Evolutionary conservation across 2,329 filamentous ascomycete species (phyloP).

Genomic region (Fusarium irregulare): DNA sequence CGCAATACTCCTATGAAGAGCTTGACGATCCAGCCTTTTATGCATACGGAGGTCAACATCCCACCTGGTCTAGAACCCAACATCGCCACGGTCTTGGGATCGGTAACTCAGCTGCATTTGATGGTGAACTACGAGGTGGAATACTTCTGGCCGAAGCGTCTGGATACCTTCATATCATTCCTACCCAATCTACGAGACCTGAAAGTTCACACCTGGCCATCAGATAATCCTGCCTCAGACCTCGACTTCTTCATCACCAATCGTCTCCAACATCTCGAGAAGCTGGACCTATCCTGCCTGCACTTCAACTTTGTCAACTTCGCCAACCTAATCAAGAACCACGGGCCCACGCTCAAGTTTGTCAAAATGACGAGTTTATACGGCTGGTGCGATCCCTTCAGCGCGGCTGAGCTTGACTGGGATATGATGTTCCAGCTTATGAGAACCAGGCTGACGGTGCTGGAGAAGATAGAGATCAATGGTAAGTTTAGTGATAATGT

Average conservation of each 20-base stretch:
- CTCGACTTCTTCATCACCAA: slow-evolving; percentile 34
- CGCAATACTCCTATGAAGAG: slow-evolving; percentile 30
- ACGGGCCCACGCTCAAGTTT: slow-evolving; percentile 29
- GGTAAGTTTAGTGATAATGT: slow-evolving; percentile 27
- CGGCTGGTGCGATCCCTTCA: slow-evolving; percentile 18
- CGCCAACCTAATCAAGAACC: slow-evolving; percentile 24
- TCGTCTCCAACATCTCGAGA: slow-evolving; percentile 35
- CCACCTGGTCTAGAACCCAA: slow-evolving; percentile 9
- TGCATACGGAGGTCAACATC: slow-evolving; percentile 14
- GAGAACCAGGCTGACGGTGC: slow-evolving; percentile 2
- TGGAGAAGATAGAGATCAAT: slow-evolving; percentile 18
- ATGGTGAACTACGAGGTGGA: slow-evolving; percentile 11
- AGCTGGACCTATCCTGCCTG: slow-evolving; percentile 22
- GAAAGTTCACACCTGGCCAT: slow-evolving; percentile 8
- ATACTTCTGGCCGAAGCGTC: slow-evolving; percentile 22
- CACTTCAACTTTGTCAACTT: slow-evolving; percentile 32
- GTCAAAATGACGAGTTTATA: slow-evolving; percentile 18
- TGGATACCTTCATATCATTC: slow-evolving; percentile 36
- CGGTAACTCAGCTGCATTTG: slow-evolving; percentile 26
- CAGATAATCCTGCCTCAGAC: slow-evolving; percentile 10
- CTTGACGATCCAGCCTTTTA: slow-evolving; percentile 37
- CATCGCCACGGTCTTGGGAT: slow-evolving; percentile 18
- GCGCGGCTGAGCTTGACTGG: slow-evolving; percentile 23
- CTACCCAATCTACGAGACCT: slow-evolving; percentile 39
- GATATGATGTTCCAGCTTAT: slow-evolving; percentile 34